These are phyloP conservation scores for Kazachstania psychrophila DNA, from an alignment of 805 yeast species.

Conservation along the genomic window DNA sequence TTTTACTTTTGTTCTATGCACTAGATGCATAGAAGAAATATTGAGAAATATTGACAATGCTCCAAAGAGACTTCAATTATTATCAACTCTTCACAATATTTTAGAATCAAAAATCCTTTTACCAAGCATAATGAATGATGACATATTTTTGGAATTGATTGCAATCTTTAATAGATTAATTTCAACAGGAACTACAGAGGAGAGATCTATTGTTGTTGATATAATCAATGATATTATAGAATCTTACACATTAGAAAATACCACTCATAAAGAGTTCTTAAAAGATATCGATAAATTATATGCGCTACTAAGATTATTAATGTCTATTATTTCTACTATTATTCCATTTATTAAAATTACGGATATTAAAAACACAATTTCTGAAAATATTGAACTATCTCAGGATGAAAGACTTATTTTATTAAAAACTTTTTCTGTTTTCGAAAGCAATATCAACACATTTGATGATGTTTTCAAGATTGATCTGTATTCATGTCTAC, in stretches of 20 bases:
- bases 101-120: slow-evolving; percentile 50
- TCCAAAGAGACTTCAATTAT: slow-evolving; percentile 29
- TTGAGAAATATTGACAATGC: slow-evolving; percentile 33
- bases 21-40: slow-evolving; percentile 73
- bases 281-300: slow-evolving; percentile 68
- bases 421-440: slow-evolving; percentile 40
- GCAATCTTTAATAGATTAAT: slow-evolving; percentile 68
- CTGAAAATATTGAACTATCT: slow-evolving; percentile 2
- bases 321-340: slow-evolving; percentile 50
- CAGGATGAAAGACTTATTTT: slow-evolving; percentile 34
- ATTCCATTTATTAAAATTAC: slow-evolving; percentile 52
- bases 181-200: slow-evolving; percentile 44
- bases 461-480: slow-evolving; percentile 60
- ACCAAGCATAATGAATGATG: slow-evolving; percentile 52
- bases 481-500: slow-evolving; percentile 64
- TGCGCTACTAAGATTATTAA: slow-evolving; percentile 63
- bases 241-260: slow-evolving; percentile 27
- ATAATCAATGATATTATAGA: slow-evolving; percentile 49
- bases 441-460: slow-evolving; percentile 52
- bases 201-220: slow-evolving; percentile 42
- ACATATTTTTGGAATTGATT: slow-evolving; percentile 63
- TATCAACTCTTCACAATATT: slow-evolving; percentile 46
- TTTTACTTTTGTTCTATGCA: slow-evolving; percentile 70
- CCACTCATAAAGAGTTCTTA: slow-evolving; percentile 35
- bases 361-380: slow-evolving; percentile 11